Conservation (phyloP, 2,329 filamentous ascomycete genomes). For the Colletotrichum acutatum region DNA sequence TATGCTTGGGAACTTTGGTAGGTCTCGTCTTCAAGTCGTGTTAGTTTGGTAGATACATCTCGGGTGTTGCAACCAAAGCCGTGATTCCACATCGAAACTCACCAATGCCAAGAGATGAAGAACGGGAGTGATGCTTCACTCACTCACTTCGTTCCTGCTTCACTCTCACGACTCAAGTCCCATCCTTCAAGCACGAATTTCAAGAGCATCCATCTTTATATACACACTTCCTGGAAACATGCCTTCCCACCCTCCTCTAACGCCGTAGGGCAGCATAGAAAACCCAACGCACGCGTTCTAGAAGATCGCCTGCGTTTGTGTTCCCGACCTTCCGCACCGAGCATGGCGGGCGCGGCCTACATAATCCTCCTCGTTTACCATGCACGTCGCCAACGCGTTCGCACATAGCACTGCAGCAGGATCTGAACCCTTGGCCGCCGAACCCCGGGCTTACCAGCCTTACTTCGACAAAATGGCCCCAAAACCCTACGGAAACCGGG, state of each 20-base stretch:
- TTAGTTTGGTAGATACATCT: not conserved
- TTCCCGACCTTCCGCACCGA: constrained; percentile 4
- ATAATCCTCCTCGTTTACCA: not conserved
- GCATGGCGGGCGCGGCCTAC: constrained; percentile 2
- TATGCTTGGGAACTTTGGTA: not conserved
- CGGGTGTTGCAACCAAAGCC: not conserved
- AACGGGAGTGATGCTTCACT: not conserved
- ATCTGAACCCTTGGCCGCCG: not conserved
- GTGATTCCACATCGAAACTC: not conserved
- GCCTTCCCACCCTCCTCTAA: not conserved
- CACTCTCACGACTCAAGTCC: not conserved
- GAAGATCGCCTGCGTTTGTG: not conserved
- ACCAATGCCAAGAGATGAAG: not conserved
- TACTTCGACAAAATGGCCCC: not conserved
- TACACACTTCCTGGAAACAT: not conserved
- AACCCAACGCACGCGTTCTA: not conserved
- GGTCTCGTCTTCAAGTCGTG: not conserved
- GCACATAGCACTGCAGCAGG: not conserved
- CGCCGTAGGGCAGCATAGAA: not conserved
- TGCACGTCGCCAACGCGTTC: not conserved
- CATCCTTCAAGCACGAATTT: not conserved
- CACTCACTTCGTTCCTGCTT: not conserved
- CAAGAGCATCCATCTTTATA: not conserved
- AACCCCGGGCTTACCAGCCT: not conserved
- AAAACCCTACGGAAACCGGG: constrained; percentile 2